These are phyloP conservation scores for Penicillium angulare DNA, from an alignment of 495 filamentous ascomycete species.

Conservation along the genomic window DNA sequence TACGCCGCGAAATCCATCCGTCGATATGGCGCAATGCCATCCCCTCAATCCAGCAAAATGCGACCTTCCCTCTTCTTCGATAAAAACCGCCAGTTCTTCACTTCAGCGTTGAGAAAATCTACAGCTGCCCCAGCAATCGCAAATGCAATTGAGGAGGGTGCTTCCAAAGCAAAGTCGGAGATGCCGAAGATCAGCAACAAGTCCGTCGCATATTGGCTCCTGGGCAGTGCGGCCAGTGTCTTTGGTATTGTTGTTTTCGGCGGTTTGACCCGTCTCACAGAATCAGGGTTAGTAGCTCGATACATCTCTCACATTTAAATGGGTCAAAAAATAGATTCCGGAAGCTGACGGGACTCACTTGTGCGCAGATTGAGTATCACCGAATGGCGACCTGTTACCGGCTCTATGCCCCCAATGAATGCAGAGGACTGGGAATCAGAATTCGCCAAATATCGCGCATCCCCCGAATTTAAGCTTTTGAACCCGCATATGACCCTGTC, in stretches of 20 bases:
- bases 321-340: background rate
- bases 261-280: slow-evolving; percentile 87
- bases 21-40: slow-evolving; percentile 28
- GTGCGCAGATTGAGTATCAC: slow-evolving; percentile 85
- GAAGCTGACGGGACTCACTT: slow-evolving; percentile 18
- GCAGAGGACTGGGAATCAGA: slow-evolving; percentile 80
- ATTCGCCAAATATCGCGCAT: slow-evolving; percentile 85
- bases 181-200: slow-evolving; percentile 75
- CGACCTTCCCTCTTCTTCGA: slow-evolving; percentile 27
- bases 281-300: slow-evolving; percentile 77
- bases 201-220: slow-evolving; percentile 83
- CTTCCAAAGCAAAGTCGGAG: slow-evolving; percentile 36
- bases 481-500: slow-evolving; percentile 87
- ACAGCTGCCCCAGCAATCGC: slow-evolving; percentile 23
- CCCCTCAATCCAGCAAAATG: slow-evolving; percentile 25
- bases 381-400: slow-evolving; percentile 97
- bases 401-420: slow-evolving; percentile 80
- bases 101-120: slow-evolving; percentile 23
- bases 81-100: slow-evolving; percentile 34
- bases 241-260: slow-evolving; percentile 97
- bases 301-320: background rate
- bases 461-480: slow-evolving; percentile 85
- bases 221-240: slow-evolving; percentile 86
- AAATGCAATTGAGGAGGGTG: slow-evolving; percentile 19
- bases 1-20: slow-evolving; percentile 36